Conservation (phyloP, 305 asterid species). For the Plantago rigida region DNA sequence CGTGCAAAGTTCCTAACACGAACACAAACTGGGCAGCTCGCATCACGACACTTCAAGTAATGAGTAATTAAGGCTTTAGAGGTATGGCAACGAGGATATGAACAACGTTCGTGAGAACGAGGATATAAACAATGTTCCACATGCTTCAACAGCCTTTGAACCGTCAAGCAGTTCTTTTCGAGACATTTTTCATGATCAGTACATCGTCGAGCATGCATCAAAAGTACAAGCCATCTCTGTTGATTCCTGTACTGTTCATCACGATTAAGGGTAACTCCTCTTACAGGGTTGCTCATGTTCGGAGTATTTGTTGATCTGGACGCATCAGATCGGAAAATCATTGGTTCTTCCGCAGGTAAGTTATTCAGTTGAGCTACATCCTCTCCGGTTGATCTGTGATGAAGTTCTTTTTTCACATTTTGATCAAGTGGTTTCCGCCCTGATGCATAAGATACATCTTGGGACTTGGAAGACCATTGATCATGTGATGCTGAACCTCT, state of each 20-base stretch:
- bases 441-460: conserved; percentile 43
- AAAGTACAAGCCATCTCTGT: conserved; percentile 74
- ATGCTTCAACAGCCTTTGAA: conserved; percentile 67
- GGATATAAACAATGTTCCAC: conserved; percentile 52
- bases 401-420: conserved; percentile 49
- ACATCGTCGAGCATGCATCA: conserved; percentile 85
- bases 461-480: conserved; percentile 58
- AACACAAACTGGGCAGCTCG: conserved; percentile 80
- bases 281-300: conserved; percentile 29
- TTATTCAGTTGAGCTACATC: conserved; percentile 60
- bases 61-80: conserved; percentile 51
- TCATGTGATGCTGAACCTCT: conserved; percentile 42
- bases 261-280: conserved; percentile 41
- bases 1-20: conserved; percentile 64
- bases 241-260: conserved; percentile 59
- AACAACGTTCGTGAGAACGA: conserved; percentile 55
- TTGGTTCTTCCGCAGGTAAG: conserved; percentile 56
- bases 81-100: conserved; percentile 56
- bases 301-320: conserved; percentile 48
- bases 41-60: conserved; percentile 48
- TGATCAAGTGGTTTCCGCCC: conserved; percentile 44
- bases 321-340: conserved; percentile 44
- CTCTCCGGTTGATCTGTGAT: conserved; percentile 50
- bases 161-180: conserved; percentile 52
- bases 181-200: conserved; percentile 76